Conservation (phyloP, 2,329 filamentous ascomycete genomes). For the Botrytis aclada region DNA sequence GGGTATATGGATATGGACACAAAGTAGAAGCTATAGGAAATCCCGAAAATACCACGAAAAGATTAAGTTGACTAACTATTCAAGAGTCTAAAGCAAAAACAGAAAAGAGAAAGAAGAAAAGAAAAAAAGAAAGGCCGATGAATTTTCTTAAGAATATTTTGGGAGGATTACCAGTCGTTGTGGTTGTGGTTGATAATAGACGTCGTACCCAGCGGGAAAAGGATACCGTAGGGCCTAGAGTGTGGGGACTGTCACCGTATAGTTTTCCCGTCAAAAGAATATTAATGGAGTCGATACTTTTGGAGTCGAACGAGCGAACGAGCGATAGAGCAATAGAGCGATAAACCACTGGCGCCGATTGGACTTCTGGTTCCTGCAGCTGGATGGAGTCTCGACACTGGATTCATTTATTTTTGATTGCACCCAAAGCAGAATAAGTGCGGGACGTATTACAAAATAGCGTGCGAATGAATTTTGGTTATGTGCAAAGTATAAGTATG, state of each 20-base stretch:
- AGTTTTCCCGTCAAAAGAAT: constrained; percentile 25
- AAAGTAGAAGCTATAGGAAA: constrained; percentile 20
- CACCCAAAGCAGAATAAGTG: constrained; percentile 12
- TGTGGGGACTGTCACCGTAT: constrained; percentile 31
- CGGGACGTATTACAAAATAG: constrained; percentile 11
- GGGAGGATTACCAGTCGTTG: neutral
- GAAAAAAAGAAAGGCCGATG: constrained; percentile 5
- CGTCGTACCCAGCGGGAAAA: constrained; percentile 18
- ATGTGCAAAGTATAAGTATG: neutral
- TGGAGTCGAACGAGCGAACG: constrained; percentile 20
- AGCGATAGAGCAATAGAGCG: constrained; percentile 7
- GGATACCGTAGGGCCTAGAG: constrained; percentile 26
- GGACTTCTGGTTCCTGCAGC: constrained; percentile 28
- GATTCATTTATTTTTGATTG: constrained; percentile 19
- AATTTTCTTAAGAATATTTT: constrained; percentile 11
- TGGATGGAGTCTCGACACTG: constrained; percentile 9
- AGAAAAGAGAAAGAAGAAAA: constrained; percentile 21
- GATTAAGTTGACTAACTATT: neutral
- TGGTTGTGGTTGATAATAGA: constrained; percentile 18
- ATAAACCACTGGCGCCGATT: constrained; percentile 26
- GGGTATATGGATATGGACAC: constrained; percentile 1
- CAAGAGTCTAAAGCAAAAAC: constrained; percentile 21
- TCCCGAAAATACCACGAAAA: constrained; percentile 21
- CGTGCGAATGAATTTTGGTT: neutral
- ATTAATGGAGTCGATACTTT: constrained; percentile 27